These are phyloP conservation scores for Coprinopsis sp. DNA, from an alignment of 768 basidiomycete species.

Conservation along the genomic window DNA sequence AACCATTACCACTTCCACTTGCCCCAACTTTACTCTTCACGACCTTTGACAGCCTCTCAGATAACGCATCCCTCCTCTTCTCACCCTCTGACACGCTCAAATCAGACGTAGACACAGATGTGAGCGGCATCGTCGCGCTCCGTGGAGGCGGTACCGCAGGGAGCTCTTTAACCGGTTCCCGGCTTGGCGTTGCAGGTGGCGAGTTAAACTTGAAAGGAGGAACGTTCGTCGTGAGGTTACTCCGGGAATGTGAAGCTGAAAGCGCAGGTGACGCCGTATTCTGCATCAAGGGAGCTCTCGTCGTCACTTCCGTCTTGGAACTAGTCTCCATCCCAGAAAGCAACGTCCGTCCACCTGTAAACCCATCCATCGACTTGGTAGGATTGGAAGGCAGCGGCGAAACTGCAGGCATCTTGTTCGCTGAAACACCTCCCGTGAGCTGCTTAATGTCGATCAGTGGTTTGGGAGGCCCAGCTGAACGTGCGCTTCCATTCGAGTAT, in stretches of 20 bases:
- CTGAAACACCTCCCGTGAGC: conserved; percentile 24
- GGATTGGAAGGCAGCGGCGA: conserved; percentile 5
- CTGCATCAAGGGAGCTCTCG: conserved; percentile 4
- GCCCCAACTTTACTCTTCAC: conserved; percentile 23
- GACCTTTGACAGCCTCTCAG: conserved; percentile 39
- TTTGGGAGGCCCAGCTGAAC: conserved; percentile 27
- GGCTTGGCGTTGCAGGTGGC: conserved; percentile 31
- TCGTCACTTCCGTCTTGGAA: background rate
- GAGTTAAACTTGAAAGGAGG: conserved; percentile 34
- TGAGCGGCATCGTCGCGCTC: conserved; percentile 9
- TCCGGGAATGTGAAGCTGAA: background rate
- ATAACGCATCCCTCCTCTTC: conserved; percentile 32
- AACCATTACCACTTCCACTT: too few relatives aligned
- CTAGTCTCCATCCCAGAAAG: conserved; percentile 7
- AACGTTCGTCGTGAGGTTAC: conserved; percentile 6
- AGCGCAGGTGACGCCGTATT: conserved; percentile 1
- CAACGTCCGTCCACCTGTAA: conserved; percentile 36
- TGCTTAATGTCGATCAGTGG: conserved; percentile 51
- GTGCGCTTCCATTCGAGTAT: conserved; percentile 28
- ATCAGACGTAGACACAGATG: background rate
- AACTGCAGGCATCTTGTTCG: conserved; percentile 17
- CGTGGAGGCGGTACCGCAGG: conserved; percentile 3
- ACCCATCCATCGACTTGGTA: conserved; percentile 25
- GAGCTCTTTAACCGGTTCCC: conserved; percentile 15
- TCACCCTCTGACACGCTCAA: conserved; percentile 8